Evolutionary conservation across 2,329 filamentous ascomycete genomes (phyloP), one percentile per base, ranked within the genome.

Genomic region (Epichloe typhina): DNA sequence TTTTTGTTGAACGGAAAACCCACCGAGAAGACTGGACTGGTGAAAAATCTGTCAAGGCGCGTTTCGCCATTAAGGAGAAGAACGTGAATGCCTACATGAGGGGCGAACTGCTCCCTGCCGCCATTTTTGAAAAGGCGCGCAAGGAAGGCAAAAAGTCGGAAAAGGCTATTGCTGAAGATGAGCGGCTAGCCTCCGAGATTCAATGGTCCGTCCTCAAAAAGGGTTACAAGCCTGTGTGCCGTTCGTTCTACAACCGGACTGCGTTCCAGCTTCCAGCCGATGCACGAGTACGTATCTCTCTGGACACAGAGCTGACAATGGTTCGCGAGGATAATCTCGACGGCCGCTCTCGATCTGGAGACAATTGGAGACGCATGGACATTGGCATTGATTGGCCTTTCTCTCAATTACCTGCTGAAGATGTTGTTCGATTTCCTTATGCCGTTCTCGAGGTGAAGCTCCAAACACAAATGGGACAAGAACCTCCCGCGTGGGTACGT

Each of bases 1-100:
- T 97, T 52, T 98, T 97, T 62, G 85, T 98, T 23, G 93, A 98
- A 73, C 82, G 93, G 55, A 98, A 98, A 71, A 98, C 93, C 1
- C 93, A 98, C 72, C 84, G 93, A 39, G 93, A 98, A 68, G 93
- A 98, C 66, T 98, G 93, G 93, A 98, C 93, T 0, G 93, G 93
- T 52, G 93, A 98, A 67, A 95, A 97, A 71, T 97, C 91, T 2
- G 93, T 98, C 70, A 98, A 98, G 72, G 91, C 93, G 42, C 86
- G 93, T 42, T 98, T 98, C 63, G 78, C 86, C 8, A 76, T 93
- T 56, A 97, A 98, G 72, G 93, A 98, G 72, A 98, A 98, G 76
- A 87, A 96, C 55, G 85, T 98, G 62, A 97, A 97, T 63, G 78
- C 88, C 13, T 98, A 90, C 65, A 73, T 98, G 68, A 76, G 77